Percentiles rank a stretch among this genome's conserved stretches.
Conservation (phyloP, 805 yeast genomes). For the Yarrowia keelungensis region DNA sequence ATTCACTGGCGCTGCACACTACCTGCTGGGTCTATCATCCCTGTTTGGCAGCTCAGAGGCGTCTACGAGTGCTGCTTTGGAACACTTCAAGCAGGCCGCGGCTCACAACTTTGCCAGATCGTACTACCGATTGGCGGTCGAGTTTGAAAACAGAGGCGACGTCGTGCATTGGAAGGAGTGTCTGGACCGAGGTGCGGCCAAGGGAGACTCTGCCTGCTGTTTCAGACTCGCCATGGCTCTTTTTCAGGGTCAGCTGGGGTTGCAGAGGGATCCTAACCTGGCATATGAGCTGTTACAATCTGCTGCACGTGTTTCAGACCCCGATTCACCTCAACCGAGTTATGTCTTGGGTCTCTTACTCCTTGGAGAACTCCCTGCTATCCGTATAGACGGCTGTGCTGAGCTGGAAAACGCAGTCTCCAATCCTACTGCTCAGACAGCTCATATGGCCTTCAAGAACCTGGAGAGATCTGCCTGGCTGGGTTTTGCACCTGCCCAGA, state of each 20-base stretch:
- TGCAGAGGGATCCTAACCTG: conserved; percentile 43
- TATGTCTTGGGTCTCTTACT: conserved; percentile 51
- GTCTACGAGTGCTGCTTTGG: conserved; percentile 43
- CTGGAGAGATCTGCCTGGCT: conserved; percentile 51
- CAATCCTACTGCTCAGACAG: neutral
- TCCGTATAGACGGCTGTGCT: conserved; percentile 35
- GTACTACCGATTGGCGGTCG: conserved; percentile 50
- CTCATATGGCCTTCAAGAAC: conserved; percentile 42
- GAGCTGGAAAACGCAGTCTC: conserved; percentile 4
- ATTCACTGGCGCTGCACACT: conserved; percentile 47
- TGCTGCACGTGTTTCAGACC: conserved; percentile 48
- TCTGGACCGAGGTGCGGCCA: conserved; percentile 50
- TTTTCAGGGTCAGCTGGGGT: conserved; percentile 49
- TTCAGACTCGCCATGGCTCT: conserved; percentile 51
- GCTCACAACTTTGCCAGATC: conserved; percentile 49
- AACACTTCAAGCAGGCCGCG: conserved; percentile 48
- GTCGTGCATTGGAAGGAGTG: conserved; percentile 47
- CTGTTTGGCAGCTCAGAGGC: conserved; percentile 48
- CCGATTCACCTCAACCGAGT: conserved; percentile 53
- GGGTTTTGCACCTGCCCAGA: conserved; percentile 51
- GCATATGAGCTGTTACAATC: conserved; percentile 46
- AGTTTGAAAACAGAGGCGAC: conserved; percentile 49
- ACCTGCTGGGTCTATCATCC: conserved; percentile 47
- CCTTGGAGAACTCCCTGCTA: conserved; percentile 48
- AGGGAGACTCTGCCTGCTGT: conserved; percentile 51